Evolutionary conservation across 805 yeast species (phyloP), one percentile per base, ranked within the genome.

Genomic region (Schwanniomyces yamadae): DNA sequence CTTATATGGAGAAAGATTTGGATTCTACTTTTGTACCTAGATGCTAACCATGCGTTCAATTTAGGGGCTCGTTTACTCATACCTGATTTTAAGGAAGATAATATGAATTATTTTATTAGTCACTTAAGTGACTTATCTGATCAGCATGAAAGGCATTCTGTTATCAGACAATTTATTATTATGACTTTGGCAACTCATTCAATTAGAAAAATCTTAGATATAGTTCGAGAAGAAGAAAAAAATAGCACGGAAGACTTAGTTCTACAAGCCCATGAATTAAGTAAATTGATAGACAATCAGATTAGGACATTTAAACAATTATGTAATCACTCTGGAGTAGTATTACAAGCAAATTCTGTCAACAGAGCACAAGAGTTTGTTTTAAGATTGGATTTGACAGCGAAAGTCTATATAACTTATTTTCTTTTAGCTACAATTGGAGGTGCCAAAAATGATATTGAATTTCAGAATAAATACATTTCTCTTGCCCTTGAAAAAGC

Each of bases 1-100:
- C 25, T 34, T 28, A 23, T 29, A 16, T 40, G 43, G 43, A 40
- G 37, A 36, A 40, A 36, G 16, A 32, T 27, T 4, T 40, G 43
- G 43, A 26, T 30, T 6, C 28, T 18, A n/a, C 16, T 40, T 7
- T 28, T 20, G 21, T 40, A 40, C 23, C 17, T 36, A 11, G 40
- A 40, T 28, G 37, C 40, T 20, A 23, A 10, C 13, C 39, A 32
- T 12, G 29, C 43, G 11, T 36, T 40, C 30, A 24, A 15, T 23
- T 19, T 35, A 28, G 39, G 39, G 9, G 24, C 28, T 18, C 28
- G 25, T 9, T 21, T 19, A 11, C n/a, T 19, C 20, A 31, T 31
- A 10, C 14, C 14, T 11, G 17, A 18, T 8, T 17, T 4, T 14
- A 13, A 22, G 14, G 34, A 28, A 18, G 23, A 28, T 18, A 10